phyloP scores from a whole-genome alignment of 208 protist species.

The Trypanosoma scelopori region DNA sequence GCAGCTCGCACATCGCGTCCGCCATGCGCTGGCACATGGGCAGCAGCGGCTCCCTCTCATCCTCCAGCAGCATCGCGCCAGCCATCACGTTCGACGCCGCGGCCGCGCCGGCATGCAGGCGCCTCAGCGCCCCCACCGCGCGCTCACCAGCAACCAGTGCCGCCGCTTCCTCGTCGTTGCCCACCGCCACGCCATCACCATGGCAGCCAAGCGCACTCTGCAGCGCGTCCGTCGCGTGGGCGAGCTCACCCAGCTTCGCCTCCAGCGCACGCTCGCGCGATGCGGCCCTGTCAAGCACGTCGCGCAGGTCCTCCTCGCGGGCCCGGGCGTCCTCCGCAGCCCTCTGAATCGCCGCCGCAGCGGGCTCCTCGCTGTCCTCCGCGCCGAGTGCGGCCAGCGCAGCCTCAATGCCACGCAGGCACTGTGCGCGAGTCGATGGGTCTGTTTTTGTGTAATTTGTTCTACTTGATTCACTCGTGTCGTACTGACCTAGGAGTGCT shows the following conservation, averaged over 20 bases:
- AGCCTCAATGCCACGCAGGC: slow-evolving; percentile 31
- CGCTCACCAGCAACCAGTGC: neutral
- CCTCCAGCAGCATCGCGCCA: slow-evolving; percentile 5
- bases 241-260: slow-evolving; percentile 17
- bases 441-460: slow-evolving; percentile 5
- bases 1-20: slow-evolving; percentile 3
- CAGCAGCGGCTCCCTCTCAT: slow-evolving; percentile 11
- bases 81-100: slow-evolving; percentile 10
- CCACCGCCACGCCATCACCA: neutral
- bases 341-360: slow-evolving; percentile 13
- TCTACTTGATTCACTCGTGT: neutral
- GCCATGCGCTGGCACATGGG: slow-evolving; percentile 12
- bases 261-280: slow-evolving; percentile 12
- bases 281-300: neutral
- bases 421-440: slow-evolving; percentile 34
- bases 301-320: slow-evolving; percentile 13
- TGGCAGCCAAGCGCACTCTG: slow-evolving; percentile 14
- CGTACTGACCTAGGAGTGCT: neutral
- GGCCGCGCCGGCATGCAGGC: neutral
- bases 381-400: slow-evolving; percentile 34
- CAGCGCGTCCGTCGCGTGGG: slow-evolving; percentile 6
- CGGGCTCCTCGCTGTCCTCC: slow-evolving; percentile 14
- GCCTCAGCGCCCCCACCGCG: slow-evolving; percentile 16
- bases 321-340: slow-evolving; percentile 1
- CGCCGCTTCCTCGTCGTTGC: slow-evolving; percentile 7